These are phyloP conservation scores for Volvox africanus DNA, from an alignment of 139 green algal genomes.

Conservation along the genomic window DNA sequence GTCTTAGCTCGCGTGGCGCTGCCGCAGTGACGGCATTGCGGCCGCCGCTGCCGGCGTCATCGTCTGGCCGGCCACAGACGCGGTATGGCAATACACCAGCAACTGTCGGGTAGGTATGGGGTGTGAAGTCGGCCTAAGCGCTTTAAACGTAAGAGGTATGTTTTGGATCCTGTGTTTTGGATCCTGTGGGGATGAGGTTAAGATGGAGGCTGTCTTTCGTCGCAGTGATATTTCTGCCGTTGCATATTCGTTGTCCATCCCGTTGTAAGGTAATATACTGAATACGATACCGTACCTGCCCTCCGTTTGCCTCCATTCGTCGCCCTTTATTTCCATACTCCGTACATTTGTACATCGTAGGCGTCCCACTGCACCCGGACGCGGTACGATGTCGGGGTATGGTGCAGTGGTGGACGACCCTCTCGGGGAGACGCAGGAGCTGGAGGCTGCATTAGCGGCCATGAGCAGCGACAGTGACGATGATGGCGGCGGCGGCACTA, in stretches of 20 bases:
- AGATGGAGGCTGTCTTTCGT: no score
- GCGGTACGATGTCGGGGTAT: background rate
- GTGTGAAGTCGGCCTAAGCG: no score
- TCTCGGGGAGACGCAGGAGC: slow-evolving; percentile 1
- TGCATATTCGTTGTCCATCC: no score
- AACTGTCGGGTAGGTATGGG: no score
- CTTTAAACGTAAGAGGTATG: no score
- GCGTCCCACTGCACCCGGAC: background rate
- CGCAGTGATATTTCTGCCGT: no score
- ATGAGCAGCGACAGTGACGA: slow-evolving; percentile 9
- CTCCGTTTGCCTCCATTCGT: no score
- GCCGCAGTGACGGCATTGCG: background rate
- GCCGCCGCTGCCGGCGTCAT: background rate
- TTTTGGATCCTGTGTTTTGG: no score
- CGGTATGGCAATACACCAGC: background rate
- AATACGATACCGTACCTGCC: no score
- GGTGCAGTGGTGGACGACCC: background rate
- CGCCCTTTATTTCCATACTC: no score
- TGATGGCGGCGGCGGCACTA: background rate
- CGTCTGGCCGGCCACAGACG: slow-evolving; percentile 1
- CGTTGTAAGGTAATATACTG: no score
- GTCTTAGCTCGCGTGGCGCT: background rate
- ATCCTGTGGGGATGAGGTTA: no score
- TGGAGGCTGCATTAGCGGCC: background rate
- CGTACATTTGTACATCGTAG: background rate